These are phyloP conservation scores for Trichoderma atrobrunneum DNA, from an alignment of 2,329 filamentous ascomycete genomes.

Conservation along the genomic window DNA sequence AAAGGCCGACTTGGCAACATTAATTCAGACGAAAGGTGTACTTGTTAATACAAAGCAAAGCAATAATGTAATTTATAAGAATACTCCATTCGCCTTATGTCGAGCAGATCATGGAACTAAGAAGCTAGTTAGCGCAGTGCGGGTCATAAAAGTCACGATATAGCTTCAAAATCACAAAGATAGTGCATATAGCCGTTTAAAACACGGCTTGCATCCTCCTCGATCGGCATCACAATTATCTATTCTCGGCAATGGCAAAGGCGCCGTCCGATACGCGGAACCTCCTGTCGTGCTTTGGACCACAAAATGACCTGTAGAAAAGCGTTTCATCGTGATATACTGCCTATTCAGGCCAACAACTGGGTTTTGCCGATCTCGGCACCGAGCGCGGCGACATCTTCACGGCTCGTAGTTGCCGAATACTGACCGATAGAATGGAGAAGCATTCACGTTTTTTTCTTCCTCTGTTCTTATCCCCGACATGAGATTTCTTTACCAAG, in stretches of 20 bases:
- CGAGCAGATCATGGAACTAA: not conserved
- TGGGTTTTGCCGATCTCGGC: slow-evolving; percentile 25
- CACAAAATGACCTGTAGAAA: not conserved
- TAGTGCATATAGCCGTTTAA: not conserved
- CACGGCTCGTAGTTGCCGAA: slow-evolving; percentile 5
- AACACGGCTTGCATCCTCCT: not conserved
- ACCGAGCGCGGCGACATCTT: slow-evolving; percentile 24
- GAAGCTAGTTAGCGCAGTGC: not conserved
- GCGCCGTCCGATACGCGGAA: not conserved
- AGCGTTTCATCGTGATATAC: not conserved
- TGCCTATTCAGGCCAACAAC: not conserved
- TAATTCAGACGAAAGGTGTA: not conserved
- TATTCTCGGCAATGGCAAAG: not conserved
- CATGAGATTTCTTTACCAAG: not conserved
- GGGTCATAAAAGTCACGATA: not conserved
- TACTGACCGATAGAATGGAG: slow-evolving; percentile 8
- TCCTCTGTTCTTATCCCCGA: not conserved
- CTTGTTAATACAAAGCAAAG: not conserved
- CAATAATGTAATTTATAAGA: not conserved
- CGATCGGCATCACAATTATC: not conserved
- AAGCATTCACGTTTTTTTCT: not conserved
- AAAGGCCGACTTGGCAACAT: not conserved
- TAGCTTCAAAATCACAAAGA: not conserved
- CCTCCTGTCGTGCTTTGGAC: not conserved
- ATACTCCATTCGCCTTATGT: not conserved